Percentiles rank a stretch among this genome's conserved stretches.
Conservation (phyloP, 345 rosid genomes). For the Euphorbia tirucalli region DNA sequence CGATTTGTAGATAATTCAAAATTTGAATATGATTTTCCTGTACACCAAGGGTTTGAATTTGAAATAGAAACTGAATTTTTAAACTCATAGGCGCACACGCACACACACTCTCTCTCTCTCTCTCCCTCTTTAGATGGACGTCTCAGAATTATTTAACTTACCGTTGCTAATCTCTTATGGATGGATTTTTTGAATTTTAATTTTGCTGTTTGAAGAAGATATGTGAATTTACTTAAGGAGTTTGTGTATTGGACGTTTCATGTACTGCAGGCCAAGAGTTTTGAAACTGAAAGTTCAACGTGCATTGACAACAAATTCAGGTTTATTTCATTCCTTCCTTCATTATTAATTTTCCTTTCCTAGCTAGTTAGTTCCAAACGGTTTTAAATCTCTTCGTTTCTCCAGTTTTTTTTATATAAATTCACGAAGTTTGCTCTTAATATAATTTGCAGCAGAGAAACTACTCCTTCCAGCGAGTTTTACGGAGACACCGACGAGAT, state of each 20-base stretch:
- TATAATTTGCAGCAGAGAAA: slow-evolving; percentile 25
- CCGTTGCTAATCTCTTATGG: not conserved
- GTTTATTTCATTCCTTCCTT: slow-evolving; percentile 27
- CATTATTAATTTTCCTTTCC: not conserved
- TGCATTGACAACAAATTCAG: slow-evolving; percentile 44
- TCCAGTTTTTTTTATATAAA: not conserved
- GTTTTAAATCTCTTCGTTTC: not conserved
- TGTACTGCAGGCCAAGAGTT: slow-evolving; percentile 38
- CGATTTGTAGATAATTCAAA: not conserved
- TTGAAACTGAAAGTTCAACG: slow-evolving; percentile 45
- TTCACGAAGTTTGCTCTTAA: not conserved
- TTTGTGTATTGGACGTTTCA: not conserved
- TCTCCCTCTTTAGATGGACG: not conserved
- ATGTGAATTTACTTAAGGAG: not conserved
- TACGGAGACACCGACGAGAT: slow-evolving; percentile 26
- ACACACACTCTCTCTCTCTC: not conserved
- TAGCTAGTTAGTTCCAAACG: not conserved
- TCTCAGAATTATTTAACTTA: not conserved
- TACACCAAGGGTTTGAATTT: too few species aligned
- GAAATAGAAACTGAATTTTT: not conserved
- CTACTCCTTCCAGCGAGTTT: slow-evolving; percentile 25
- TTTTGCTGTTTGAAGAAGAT: too few species aligned
- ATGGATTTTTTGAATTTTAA: not conserved
- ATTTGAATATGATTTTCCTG: not conserved
- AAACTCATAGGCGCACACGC: not conserved